Base-by-base conservation (phyloP, 768 basidiomycete genomes). In the Boletus rubescentipes region DNA sequence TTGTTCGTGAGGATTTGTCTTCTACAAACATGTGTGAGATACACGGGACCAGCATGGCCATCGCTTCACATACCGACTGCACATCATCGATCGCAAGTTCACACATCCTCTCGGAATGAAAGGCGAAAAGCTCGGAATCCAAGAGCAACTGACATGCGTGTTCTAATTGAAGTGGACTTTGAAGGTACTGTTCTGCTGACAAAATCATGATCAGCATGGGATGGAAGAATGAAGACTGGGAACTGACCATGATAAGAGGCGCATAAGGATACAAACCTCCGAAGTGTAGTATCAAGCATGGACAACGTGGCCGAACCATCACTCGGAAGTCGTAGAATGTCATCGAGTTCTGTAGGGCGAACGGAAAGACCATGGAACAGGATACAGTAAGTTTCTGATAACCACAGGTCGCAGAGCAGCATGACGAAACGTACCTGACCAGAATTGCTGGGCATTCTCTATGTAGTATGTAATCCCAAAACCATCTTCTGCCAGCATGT, bases 101-200 rank as follows among this genome's bases (percentile, higher is more conserved):
- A 51, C 86, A 83, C 91, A 95, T 95, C 32, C 96, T 77, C 65
- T 94, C 93, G 4, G 91, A 93, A 69, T 98, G 93, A 64, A 90
- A 95, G 3, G 81, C 71, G 63, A 98, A 97, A 37, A 98, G 79
- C 64, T 95, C 93, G 0, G 91, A 93, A 49, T 85, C 82, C 38
- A 95, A 75, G 12, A 98, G 73, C 30, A 89, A 71, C 37, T 80
- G 75, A 61, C 89, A 88, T 11, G 93, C 93, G 67, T 93, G 87
- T 56, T 93, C 84, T 42, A 98, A 78, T 62, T 96, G 93, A 23
- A 89, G 70, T 4, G 88, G 87, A 50, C 83, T 87, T 56, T 91
- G 87, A 37, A 98, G 78, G 70, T 91, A 98, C 64, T 86, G 82
- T 64, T 97, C 96, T 88, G 39, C 36, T 23, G 18, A 36, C 15